Base-by-base conservation (phyloP, 192 early-diverging fungal genomes). In the Backusella macrospora region DNA sequence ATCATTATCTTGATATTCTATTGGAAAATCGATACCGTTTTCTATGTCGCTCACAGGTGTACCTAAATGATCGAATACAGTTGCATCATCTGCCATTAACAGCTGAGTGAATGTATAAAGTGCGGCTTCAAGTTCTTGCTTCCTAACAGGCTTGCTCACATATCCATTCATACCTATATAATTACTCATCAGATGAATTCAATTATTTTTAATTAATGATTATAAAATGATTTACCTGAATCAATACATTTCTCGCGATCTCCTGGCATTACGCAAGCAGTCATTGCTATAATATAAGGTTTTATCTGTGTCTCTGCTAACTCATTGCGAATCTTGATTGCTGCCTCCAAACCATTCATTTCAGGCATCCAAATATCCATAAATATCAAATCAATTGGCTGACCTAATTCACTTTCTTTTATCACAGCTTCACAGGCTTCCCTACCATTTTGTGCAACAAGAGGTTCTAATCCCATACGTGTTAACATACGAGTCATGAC, bases 321-420 rank as follows among this genome's bases (percentile, higher is more conserved):
- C n/a, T 71, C 43, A 1, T 67, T n/a, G 15, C 80, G 38, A 65
- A 86, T 84, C 0, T 65, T 70, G 55, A 52, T 73, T 4, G 85
- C 78, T 23, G 85, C 80, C 44, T 81, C 78, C 14, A 86, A 65
- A 6, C 85, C 85, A 65, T 84, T 80, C 80, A 86, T 82, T 21
- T 80, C 74, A 4, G 85, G 85, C 85, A 86, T 86, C 37, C 74
- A 77, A 3, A 86, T 78, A 72, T 86, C 85, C 85, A 86, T 85
- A 65, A 80, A 76, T n/a, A 80, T 71, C 14, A 80, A 21, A 43
- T 80, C 69, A 14, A 75, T 18, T 15, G 73, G 73, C 15, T 16
- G 23, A 1, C 18, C 47, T 3, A 9, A 39, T n/a, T 69, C 38
- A 4, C 15, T 39, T 10, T 66, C 73, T 14, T 76, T 29, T 40